These are phyloP conservation scores for Heterobasidion annosum DNA, from an alignment of 1,284 basidiomycete species.

Conservation along the genomic window DNA sequence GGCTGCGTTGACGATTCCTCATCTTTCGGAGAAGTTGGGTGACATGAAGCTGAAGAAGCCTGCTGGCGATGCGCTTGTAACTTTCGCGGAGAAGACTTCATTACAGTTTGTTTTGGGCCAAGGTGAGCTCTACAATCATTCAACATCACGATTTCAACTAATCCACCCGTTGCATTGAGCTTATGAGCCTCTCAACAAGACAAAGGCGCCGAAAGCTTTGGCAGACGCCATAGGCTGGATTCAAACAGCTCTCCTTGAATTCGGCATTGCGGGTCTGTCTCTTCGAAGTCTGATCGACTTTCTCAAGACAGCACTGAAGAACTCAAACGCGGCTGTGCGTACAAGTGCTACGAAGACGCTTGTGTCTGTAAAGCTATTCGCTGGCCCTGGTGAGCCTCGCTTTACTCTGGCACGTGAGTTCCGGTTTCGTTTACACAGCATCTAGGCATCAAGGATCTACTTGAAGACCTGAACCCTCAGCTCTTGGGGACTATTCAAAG, in stretches of 20 bases:
- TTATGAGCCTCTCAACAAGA: constrained; percentile 86
- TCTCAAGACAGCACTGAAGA: constrained; percentile 80
- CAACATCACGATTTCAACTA: not conserved
- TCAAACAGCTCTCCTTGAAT: constrained; percentile 83
- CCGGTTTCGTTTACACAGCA: not conserved
- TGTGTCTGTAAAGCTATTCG: constrained; percentile 88
- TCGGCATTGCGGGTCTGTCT: constrained; percentile 84
- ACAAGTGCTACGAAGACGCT: constrained; percentile 93
- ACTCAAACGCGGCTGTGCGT: constrained; percentile 91
- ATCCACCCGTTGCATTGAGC: constrained; percentile 33
- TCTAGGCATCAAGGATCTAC: constrained; percentile 81
- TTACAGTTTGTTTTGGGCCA: constrained; percentile 92
- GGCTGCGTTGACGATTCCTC: constrained; percentile 76
- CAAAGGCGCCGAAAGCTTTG: constrained; percentile 96
- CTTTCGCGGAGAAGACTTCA: constrained; percentile 89
- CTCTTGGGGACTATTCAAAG: constrained; percentile 84
- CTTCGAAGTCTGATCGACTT: constrained; percentile 86
- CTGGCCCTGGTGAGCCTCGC: constrained; percentile 68
- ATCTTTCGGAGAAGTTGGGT: constrained; percentile 91
- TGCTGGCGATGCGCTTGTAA: constrained; percentile 79
- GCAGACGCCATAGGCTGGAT: constrained; percentile 92
- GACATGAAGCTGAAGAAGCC: constrained; percentile 97
- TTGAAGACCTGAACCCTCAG: constrained; percentile 94
- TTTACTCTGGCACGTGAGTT: not conserved
- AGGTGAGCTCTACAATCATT: constrained; percentile 38